A percentile compares a stretch with the other conserved stretches of the same genome.
Conservation (phyloP, 176 grass and related monocot species). For the Calamus simplicifolius region DNA sequence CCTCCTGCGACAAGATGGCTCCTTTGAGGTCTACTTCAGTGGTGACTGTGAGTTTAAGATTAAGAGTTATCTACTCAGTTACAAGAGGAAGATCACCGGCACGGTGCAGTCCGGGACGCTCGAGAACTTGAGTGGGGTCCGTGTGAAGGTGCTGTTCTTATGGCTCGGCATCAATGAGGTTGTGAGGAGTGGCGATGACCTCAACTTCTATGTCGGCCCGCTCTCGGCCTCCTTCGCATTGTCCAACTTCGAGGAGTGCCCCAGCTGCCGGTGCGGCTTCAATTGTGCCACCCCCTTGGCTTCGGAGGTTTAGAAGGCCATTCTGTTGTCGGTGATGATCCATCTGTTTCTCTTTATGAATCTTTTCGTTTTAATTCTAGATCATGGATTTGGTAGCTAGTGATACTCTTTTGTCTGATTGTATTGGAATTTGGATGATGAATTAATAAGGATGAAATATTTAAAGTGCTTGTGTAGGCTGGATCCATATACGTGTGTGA, state of each 20-base stretch:
- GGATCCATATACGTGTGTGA: too few species aligned
- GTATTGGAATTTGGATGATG: too few species aligned
- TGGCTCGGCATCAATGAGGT: constrained; percentile 62
- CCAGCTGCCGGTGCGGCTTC: background rate
- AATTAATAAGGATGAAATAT: too few species aligned
- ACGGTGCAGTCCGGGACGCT: background rate
- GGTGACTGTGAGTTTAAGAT: background rate
- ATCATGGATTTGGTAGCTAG: too few species aligned
- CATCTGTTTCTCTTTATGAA: too few species aligned
- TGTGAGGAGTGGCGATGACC: background rate
- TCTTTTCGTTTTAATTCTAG: too few species aligned
- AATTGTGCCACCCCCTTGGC: background rate
- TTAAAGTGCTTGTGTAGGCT: too few species aligned
- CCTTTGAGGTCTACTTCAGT: background rate
- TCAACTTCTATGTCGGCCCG: background rate
- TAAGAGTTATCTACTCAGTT: background rate
- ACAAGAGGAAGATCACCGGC: background rate
- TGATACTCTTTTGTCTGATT: too few species aligned
- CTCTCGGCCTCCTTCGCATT: background rate
- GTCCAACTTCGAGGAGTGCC: background rate
- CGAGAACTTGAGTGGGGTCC: constrained; percentile 26
- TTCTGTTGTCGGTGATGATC: too few species aligned
- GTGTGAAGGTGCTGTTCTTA: constrained; percentile 41
- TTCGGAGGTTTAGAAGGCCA: too few species aligned
- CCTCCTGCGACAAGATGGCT: background rate